Percentiles rank a stretch among this genome's conserved stretches.
phyloP scores from a whole-genome alignment of 2,329 filamentous ascomycete genomes.

The Bimuria novae-zelandiae region DNA sequence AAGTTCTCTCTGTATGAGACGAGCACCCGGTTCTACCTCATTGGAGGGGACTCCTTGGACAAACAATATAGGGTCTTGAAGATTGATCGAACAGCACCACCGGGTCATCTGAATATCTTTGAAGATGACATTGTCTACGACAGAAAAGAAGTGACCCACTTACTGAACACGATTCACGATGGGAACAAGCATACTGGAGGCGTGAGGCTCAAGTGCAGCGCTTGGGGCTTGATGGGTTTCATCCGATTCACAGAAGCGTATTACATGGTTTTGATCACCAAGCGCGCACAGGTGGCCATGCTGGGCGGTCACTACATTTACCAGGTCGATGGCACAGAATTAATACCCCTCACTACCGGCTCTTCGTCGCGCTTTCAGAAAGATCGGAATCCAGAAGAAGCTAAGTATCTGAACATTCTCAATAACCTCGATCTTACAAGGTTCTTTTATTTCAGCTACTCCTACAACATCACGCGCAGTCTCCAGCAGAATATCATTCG shows the following conservation, averaged over 20 bases:
- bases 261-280: slow-evolving; percentile 97
- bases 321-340: slow-evolving; percentile 89
- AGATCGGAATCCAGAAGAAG: slow-evolving; percentile 88
- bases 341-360: slow-evolving; percentile 81
- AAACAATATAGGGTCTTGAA: slow-evolving; percentile 89
- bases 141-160: slow-evolving; percentile 86
- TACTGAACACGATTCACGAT: slow-evolving; percentile 93
- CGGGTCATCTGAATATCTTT: slow-evolving; percentile 77
- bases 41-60: slow-evolving; percentile 89
- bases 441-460: slow-evolving; percentile 98
- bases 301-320: slow-evolving; percentile 95
- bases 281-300: slow-evolving; percentile 94
- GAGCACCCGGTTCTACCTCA: slow-evolving; percentile 88
- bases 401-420: slow-evolving; percentile 83
- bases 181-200: slow-evolving; percentile 91
- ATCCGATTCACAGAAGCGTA: slow-evolving; percentile 94
- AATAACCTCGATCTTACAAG: slow-evolving; percentile 88
- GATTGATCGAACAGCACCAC: slow-evolving; percentile 85
- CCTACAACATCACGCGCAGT: slow-evolving; percentile 91
- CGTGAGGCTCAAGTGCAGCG: slow-evolving; percentile 84
- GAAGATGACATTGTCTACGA: slow-evolving; percentile 97
- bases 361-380: slow-evolving; percentile 68
- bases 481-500: slow-evolving; percentile 89
- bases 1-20: slow-evolving; percentile 99
- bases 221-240: slow-evolving; percentile 93